Percentiles rank a stretch among this genome's conserved stretches.
These are phyloP conservation scores for Botrytis pseudocinerea DNA, from an alignment of 2,329 filamentous ascomycete species.

Conservation along the genomic window DNA sequence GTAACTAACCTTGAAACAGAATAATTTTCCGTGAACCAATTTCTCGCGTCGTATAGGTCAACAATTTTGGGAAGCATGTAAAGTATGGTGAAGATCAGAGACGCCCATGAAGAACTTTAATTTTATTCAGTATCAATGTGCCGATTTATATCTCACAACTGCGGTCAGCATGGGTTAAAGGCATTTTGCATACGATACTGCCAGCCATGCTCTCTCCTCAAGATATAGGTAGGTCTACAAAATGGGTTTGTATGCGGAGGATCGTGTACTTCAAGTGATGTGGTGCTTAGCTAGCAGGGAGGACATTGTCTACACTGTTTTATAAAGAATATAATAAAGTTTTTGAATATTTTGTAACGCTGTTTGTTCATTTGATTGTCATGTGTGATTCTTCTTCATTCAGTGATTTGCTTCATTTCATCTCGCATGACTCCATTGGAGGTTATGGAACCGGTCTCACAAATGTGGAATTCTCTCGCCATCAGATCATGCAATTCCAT, in stretches of 20 bases:
- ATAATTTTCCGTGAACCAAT: background rate
- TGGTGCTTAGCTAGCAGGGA: background rate
- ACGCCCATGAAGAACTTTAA: background rate
- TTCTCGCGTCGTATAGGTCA: background rate
- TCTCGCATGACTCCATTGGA: background rate
- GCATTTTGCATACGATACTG: background rate
- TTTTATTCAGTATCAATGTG: background rate
- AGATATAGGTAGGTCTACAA: background rate
- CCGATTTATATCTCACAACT: too few relatives aligned
- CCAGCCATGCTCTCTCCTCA: too few relatives aligned
- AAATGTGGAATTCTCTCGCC: background rate
- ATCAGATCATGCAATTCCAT: background rate
- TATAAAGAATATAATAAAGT: background rate
- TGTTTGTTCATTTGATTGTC: background rate
- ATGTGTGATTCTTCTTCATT: background rate
- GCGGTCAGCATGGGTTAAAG: background rate
- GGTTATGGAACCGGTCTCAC: background rate
- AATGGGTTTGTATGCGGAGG: background rate
- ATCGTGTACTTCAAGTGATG: background rate
- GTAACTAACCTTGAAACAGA: constrained; percentile 8
- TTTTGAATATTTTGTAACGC: background rate
- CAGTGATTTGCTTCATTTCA: background rate
- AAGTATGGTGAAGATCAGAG: background rate
- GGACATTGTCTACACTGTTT: too few relatives aligned
- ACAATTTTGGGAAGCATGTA: background rate